Evolutionary conservation across 495 filamentous ascomycete species (phyloP).

Genomic region (Massariosphaeria phaeospora): DNA sequence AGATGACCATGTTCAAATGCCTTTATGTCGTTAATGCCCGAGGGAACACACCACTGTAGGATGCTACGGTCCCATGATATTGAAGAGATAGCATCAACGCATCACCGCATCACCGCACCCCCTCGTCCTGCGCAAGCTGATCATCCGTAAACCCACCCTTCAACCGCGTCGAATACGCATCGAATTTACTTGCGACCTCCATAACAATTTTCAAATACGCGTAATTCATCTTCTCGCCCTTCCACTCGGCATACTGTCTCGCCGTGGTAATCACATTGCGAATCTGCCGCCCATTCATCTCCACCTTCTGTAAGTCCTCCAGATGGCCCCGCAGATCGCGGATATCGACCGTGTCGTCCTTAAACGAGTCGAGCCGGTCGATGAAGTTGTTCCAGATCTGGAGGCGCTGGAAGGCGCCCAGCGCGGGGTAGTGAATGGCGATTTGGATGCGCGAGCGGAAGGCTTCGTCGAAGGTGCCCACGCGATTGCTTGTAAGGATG

Average conservation of each 20-base stretch:
- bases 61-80: too few relatives aligned
- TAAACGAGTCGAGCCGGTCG: constrained; percentile 23
- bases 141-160: background rate
- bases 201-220: background rate
- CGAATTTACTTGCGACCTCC: background rate
- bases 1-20: too few relatives aligned
- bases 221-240: background rate
- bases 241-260: background rate
- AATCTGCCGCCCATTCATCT: constrained; percentile 59
- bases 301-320: constrained; percentile 39
- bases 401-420: constrained; percentile 37
- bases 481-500: constrained; percentile 55
- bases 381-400: constrained; percentile 41
- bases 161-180: background rate
- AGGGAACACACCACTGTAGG: too few relatives aligned
- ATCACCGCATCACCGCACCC: too few relatives aligned
- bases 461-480: constrained; percentile 44
- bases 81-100: too few relatives aligned
- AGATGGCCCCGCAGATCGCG: constrained; percentile 39
- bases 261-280: constrained; percentile 58
- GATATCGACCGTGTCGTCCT: constrained; percentile 11
- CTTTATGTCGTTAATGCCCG: too few relatives aligned
- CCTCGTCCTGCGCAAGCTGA: background rate
- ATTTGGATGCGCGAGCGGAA: constrained; percentile 42
- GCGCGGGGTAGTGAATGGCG: constrained; percentile 36